Evolutionary conservation across 2,329 filamentous ascomycete species (phyloP).

Genomic region (Claviceps digitariae): DNA sequence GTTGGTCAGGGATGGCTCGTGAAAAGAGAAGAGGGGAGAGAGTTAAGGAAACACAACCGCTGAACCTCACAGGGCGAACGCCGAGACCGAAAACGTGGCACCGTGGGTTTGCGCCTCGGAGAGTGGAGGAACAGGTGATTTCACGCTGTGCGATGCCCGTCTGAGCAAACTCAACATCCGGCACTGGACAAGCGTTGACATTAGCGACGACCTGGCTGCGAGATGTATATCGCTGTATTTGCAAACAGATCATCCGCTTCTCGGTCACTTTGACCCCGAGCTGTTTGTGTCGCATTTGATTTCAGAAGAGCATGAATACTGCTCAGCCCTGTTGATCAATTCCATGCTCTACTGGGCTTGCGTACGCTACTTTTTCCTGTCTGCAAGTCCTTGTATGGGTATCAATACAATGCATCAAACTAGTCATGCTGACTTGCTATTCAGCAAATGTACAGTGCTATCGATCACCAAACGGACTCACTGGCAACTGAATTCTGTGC

Average conservation of each 20-base stretch:
- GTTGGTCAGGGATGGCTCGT: too few relatives aligned
- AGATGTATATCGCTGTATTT: conserved; percentile 22
- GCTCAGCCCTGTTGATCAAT: conserved; percentile 22
- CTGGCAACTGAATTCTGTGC: conserved; percentile 11
- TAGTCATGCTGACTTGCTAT: neutral
- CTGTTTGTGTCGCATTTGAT: conserved; percentile 22
- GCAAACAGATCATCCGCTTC: conserved; percentile 22
- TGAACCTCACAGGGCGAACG: neutral
- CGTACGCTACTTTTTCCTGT: conserved; percentile 14
- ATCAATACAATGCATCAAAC: neutral
- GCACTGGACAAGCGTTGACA: conserved; percentile 19
- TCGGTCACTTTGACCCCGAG: conserved; percentile 22
- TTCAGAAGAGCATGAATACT: conserved; percentile 11
- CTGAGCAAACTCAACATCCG: conserved; percentile 14
- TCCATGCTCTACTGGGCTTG: conserved; percentile 21
- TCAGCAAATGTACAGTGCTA: conserved; percentile 22
- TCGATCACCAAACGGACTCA: conserved; percentile 13
- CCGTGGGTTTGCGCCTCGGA: neutral
- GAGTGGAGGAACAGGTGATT: neutral
- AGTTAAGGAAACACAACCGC: neutral
- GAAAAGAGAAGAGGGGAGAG: too few relatives aligned
- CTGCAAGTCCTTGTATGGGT: too few relatives aligned
- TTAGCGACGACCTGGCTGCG: conserved; percentile 16
- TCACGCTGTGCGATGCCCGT: conserved; percentile 14
- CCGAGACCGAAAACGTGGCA: neutral